phyloP scores from a whole-genome alignment of 2,329 filamentous ascomycete genomes.

The Xylariaceae sp. region DNA sequence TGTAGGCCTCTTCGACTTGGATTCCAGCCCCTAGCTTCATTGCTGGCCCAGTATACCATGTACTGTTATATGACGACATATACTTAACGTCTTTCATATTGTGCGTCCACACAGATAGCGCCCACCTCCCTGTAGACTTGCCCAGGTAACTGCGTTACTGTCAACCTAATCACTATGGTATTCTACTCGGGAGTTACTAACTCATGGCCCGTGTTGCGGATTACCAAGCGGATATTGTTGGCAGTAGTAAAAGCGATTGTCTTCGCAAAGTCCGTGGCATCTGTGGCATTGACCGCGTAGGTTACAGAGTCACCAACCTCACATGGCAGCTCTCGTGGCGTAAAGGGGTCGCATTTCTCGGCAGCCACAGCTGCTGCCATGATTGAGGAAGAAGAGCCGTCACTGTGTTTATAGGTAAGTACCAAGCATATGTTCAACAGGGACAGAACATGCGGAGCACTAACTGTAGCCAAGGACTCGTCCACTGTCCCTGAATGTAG shows the following conservation, averaged over 20 bases:
- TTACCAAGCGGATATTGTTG: conserved; percentile 5
- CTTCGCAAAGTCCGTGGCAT: background rate
- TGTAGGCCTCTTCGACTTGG: conserved; percentile 4
- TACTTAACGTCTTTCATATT: conserved; percentile 9
- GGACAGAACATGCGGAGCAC: background rate
- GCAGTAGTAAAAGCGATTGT: background rate
- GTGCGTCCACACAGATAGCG: conserved; percentile 22
- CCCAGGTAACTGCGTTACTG: background rate
- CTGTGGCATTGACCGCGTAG: conserved; percentile 9
- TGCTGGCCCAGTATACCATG: conserved; percentile 9
- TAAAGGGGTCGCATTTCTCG: conserved; percentile 15
- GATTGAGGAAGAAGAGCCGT: background rate
- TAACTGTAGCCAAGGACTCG: background rate
- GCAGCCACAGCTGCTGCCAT: conserved; percentile 12
- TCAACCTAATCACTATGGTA: too few relatives aligned
- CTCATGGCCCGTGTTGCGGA: conserved; percentile 16
- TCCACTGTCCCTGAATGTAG: conserved; percentile 3
- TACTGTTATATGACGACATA: background rate
- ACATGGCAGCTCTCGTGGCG: background rate
- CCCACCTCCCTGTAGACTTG: conserved; percentile 8
- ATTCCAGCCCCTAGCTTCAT: conserved; percentile 14
- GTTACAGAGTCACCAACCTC: background rate
- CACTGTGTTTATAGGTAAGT: too few relatives aligned
- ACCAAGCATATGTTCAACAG: background rate
- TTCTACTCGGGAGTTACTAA: too few relatives aligned